A percentile compares a stretch with the other conserved stretches of the same genome.
Conservation (phyloP, 129 eudicot genomes). For the Centrapalus pauciflorus region DNA sequence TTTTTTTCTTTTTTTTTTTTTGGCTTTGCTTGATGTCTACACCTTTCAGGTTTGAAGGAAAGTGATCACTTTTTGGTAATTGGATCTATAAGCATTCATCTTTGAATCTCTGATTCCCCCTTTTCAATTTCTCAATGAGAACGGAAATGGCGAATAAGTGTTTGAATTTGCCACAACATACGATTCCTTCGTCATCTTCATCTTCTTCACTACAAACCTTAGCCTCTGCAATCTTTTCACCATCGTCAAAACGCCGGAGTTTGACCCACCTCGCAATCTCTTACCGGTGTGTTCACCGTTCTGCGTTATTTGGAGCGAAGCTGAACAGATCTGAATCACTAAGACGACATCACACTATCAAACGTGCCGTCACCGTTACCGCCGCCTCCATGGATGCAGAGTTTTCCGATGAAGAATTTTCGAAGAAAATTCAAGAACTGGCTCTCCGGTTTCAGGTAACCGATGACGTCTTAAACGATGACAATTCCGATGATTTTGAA, state of each 20-base stretch:
- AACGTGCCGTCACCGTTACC: constrained; percentile 36
- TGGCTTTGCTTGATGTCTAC: constrained; percentile 20
- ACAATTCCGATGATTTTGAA: background rate
- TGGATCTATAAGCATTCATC: constrained; percentile 31
- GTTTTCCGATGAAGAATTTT: constrained; percentile 75
- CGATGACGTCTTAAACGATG: constrained; percentile 21
- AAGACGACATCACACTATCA: constrained; percentile 8
- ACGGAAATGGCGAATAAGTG: constrained; percentile 34
- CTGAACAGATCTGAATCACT: constrained; percentile 19
- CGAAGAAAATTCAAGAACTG: constrained; percentile 48
- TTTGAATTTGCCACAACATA: constrained; percentile 34
- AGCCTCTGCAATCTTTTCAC: constrained; percentile 45
- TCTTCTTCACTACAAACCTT: constrained; percentile 48
- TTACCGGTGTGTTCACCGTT: constrained; percentile 32
- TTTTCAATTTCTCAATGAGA: constrained; percentile 22
- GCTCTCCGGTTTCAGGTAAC: constrained; percentile 48
- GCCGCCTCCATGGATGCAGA: constrained; percentile 43
- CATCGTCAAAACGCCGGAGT: constrained; percentile 36
- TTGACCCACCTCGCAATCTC: constrained; percentile 29
- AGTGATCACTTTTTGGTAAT: constrained; percentile 4
- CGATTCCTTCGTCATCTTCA: constrained; percentile 32
- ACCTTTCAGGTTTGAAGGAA: constrained; percentile 33
- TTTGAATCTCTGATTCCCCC: background rate
- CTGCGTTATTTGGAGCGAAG: constrained; percentile 37
- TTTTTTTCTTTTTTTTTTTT: constrained; percentile 13